phyloP scores from a whole-genome alignment of 371 early-diverging fungal species.

The Mucor piriformis region DNA sequence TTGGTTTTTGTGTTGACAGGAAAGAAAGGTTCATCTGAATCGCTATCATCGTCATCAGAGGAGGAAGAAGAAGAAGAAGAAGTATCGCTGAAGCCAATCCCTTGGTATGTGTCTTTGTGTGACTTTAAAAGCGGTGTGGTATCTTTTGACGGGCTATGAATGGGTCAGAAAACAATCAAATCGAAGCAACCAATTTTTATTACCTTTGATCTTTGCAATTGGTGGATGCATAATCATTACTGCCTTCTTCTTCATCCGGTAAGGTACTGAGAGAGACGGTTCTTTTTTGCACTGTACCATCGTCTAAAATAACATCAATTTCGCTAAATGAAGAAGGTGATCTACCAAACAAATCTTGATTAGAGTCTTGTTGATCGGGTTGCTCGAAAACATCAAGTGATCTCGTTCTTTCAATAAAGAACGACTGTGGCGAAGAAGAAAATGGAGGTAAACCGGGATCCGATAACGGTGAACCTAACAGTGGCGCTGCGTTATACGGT shows the following conservation, averaged over 20 bases:
- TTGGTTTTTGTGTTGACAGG: constrained; percentile 12
- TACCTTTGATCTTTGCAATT: neutral
- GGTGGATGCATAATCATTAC: neutral
- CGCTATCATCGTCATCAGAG: constrained; percentile 25
- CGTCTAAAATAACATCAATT: constrained; percentile 34
- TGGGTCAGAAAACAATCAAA: neutral
- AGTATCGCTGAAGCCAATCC: neutral
- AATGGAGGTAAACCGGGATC: constrained; percentile 21
- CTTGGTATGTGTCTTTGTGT: constrained; percentile 19
- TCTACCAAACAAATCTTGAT: constrained; percentile 1
- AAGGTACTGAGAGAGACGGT: constrained; percentile 34
- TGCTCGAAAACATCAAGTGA: constrained; percentile 13
- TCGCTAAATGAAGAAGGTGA: constrained; percentile 18
- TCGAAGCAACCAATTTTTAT: neutral
- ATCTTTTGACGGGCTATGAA: constrained; percentile 5
- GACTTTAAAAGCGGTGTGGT: constrained; percentile 29
- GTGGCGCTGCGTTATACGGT: constrained; percentile 20
- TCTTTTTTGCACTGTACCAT: constrained; percentile 30
- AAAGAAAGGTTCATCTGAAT: constrained; percentile 40
- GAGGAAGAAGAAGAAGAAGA: constrained; percentile 19
- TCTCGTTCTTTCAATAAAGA: constrained; percentile 22
- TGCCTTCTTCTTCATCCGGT: constrained; percentile 14
- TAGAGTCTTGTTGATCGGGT: neutral
- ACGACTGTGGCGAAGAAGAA: constrained; percentile 24
- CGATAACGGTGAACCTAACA: constrained; percentile 20